Conservation (phyloP, 1,284 basidiomycete genomes). For the Papiliotrema laurentii region DNA sequence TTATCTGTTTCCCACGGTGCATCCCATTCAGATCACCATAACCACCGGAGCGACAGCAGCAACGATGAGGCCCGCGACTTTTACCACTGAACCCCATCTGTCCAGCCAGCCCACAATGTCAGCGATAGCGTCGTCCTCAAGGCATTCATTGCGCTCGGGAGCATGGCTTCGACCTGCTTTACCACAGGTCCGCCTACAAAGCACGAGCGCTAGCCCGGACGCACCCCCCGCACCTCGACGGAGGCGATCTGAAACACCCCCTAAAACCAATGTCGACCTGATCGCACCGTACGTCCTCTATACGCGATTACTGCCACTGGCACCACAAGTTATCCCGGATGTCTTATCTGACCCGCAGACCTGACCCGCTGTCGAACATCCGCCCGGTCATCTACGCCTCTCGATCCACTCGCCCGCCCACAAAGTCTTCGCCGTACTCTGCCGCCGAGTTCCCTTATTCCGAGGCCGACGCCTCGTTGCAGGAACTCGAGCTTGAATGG, state of each 20-base stretch:
- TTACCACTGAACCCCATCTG: too few relatives aligned
- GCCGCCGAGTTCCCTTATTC: slow-evolving; percentile 37
- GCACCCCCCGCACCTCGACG: background rate
- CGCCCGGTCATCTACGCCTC: slow-evolving; percentile 43
- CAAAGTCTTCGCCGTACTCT: slow-evolving; percentile 36
- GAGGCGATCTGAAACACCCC: background rate
- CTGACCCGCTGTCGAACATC: slow-evolving; percentile 44
- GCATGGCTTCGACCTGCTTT: too few relatives aligned
- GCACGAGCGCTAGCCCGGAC: too few relatives aligned
- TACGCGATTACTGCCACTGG: too few relatives aligned
- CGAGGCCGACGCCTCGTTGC: slow-evolving; percentile 15
- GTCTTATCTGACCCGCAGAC: slow-evolving; percentile 16
- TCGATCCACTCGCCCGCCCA: slow-evolving; percentile 19
- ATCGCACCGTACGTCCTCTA: slow-evolving; percentile 38
- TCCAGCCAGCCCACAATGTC: slow-evolving; percentile 2
- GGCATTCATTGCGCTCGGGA: background rate
- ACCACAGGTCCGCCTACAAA: too few relatives aligned
- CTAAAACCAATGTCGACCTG: slow-evolving; percentile 26
- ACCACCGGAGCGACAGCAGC: too few relatives aligned
- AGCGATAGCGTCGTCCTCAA: slow-evolving; percentile 4
- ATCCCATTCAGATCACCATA: background rate
- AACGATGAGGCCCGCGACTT: background rate
- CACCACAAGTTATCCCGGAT: background rate
- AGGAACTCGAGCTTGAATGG: slow-evolving; percentile 38
- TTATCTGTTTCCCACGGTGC: background rate